Percentiles rank a stretch among this genome's conserved stretches.
Evolutionary conservation across 495 filamentous ascomycete genomes (phyloP).

Genomic region (Bathelium albidoporum): DNA sequence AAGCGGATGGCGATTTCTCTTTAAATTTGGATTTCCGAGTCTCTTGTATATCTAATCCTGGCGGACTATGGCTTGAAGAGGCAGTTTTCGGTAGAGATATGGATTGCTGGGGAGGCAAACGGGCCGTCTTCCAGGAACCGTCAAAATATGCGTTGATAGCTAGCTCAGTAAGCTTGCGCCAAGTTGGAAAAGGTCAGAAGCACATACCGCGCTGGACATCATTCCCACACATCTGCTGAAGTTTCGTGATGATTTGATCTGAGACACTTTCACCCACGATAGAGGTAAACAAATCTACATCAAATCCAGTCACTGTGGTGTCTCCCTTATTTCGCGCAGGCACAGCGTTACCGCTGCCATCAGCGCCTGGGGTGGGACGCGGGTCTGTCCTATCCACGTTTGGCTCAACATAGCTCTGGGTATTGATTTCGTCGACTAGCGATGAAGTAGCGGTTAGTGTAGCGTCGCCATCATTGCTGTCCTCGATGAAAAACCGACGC

Average conservation of each 20-base stretch:
- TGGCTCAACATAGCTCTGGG: neutral
- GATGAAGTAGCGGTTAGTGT: constrained; percentile 14
- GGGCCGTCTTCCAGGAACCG: constrained; percentile 68
- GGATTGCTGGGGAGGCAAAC: constrained; percentile 7
- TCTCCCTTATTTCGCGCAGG: constrained; percentile 9
- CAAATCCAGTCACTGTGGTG: constrained; percentile 40
- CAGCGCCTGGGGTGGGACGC: neutral
- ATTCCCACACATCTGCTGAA: constrained; percentile 30
- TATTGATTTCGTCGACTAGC: constrained; percentile 17
- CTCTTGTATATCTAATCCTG: constrained; percentile 10
- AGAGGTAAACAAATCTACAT: constrained; percentile 54
- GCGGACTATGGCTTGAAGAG: neutral
- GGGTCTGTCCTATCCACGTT: constrained; percentile 12
- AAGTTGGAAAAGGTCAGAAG: neutral
- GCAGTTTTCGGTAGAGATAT: neutral
- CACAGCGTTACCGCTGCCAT: neutral
- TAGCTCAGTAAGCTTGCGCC: constrained; percentile 9
- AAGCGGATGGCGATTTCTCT: neutral
- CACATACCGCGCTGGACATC: constrained; percentile 36
- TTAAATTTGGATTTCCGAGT: constrained; percentile 14
- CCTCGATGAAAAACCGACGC: constrained; percentile 68
- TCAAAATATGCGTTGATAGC: constrained; percentile 74
- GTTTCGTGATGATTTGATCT: constrained; percentile 17
- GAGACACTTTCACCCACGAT: constrained; percentile 61
- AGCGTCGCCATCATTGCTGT: constrained; percentile 21